Conservation (phyloP, 1,284 basidiomycete species). For the Hemileia vastatrix region DNA sequence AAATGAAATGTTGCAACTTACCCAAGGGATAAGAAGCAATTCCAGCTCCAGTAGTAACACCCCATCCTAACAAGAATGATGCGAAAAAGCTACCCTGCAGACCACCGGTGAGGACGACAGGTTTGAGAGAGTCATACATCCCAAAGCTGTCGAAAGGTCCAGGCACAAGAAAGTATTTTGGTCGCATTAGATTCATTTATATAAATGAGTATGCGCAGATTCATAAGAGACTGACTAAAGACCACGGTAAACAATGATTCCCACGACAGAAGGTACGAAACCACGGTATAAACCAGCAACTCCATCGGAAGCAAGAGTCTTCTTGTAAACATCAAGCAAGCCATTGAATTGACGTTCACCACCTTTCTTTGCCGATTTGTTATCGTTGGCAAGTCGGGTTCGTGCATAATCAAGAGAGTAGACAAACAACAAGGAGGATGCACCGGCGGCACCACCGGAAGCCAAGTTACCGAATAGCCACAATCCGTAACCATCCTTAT, state of each 20-base stretch:
- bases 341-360: conserved; percentile 80
- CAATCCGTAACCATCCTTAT: conserved; percentile 38
- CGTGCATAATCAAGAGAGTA: conserved; percentile 96
- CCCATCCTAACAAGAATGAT: conserved; percentile 58
- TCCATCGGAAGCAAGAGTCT: conserved; percentile 62
- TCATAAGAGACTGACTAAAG: conserved; percentile 54
- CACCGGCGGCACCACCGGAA: conserved; percentile 94
- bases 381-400: conserved; percentile 94
- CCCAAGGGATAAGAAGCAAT: conserved; percentile 91
- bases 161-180: conserved; percentile 51
- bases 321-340: conserved; percentile 83
- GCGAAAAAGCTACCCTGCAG: conserved; percentile 83
- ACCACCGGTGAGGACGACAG: conserved; percentile 76
- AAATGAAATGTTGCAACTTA: conserved; percentile 59
- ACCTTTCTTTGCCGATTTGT: conserved; percentile 82
- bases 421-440: conserved; percentile 88
- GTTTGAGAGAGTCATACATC: conserved; percentile 51
- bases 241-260: conserved; percentile 94
- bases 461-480: conserved; percentile 60
- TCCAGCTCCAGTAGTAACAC: conserved; percentile 90
- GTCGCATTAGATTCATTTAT: conserved; percentile 63
- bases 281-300: conserved; percentile 69
- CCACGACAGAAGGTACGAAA: conserved; percentile 85
- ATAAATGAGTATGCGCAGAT: conserved; percentile 62
- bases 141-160: conserved; percentile 16